Base-by-base conservation (phyloP, 164 flowering plant species). In the Akebia trifoliata region DNA sequence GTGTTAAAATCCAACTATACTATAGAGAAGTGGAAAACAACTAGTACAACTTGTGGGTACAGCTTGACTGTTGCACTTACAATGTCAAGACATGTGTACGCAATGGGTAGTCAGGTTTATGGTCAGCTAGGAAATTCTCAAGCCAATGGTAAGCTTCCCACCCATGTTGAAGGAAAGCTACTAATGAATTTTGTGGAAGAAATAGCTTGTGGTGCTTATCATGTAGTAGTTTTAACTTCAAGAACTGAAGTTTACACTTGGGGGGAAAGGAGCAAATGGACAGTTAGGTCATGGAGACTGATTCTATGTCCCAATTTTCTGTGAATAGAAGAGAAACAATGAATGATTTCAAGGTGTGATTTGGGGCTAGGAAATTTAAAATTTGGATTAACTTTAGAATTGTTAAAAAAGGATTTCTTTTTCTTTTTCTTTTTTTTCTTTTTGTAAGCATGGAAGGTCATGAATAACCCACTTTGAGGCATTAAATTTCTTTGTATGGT, bases 241-340 rank as follows among this genome's bases (percentile, higher is more conserved):
- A 85, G 80, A 78, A 85, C 89, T 36, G 97, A 90, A 81, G 97
- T 90, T 62, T 90, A 87, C 69, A 87, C 94, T 42, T 90, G n/a
- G 97, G 97, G 97, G 97, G 1, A 90, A 90, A 55, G 97, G 97
- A 53, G 86, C 91, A 51, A 90, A 90, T 77, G 97, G 97, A 44
- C 74, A 91, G 43, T 59, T 87, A 47, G 97, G 97, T 63, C 97
- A 90, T 68, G 97, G 97, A 86, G 61, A 75, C 72, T 56, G 89
- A 86, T 64, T 57, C 78, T 55, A 66, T 87, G 21, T 82, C 87
- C 64, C 82, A 85, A 22, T 69, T 82, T 54, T 65, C 87, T 54
- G 53, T 70, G 34, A 82, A 80, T 63, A 76, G 94, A 76, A 74
- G 83, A 74, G 90, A 84, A 64, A 69, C 78, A 55, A 61, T 75